phyloP scores from a whole-genome alignment of 257 asterid species.

The Nicotiana tomentosiformis region DNA sequence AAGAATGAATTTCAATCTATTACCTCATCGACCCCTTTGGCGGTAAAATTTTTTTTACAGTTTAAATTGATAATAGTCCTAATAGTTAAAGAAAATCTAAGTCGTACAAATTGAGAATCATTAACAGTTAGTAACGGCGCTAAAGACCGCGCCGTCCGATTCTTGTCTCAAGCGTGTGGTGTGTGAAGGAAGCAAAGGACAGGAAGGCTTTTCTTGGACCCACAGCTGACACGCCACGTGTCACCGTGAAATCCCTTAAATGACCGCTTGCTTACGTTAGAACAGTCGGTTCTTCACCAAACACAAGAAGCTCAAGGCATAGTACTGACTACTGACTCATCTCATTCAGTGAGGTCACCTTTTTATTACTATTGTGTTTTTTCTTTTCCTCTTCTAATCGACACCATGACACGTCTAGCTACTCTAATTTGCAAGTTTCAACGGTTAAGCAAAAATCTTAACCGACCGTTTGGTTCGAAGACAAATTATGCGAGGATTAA shows the following conservation, averaged over 20 bases:
- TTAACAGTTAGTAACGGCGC: slow-evolving; percentile 61
- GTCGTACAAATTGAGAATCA: neutral
- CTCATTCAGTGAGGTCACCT: neutral
- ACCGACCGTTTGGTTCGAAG: too few species aligned
- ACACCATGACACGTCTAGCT: too few species aligned
- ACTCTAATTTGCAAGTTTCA: too few species aligned
- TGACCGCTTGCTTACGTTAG: slow-evolving; percentile 19
- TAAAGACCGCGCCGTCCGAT: slow-evolving; percentile 58
- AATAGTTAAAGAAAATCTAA: neutral
- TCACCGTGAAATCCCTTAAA: neutral
- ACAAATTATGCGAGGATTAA: too few species aligned
- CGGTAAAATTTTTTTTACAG: too few species aligned
- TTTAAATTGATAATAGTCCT: neutral
- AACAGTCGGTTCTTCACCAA: slow-evolving; percentile 17
- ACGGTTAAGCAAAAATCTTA: too few species aligned
- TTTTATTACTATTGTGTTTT: neutral
- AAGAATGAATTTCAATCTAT: too few species aligned
- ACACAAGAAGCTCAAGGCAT: neutral
- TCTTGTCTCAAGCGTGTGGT: slow-evolving; percentile 30
- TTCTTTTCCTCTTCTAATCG: neutral
- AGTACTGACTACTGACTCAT: neutral
- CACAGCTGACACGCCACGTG: slow-evolving; percentile 28
- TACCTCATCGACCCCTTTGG: too few species aligned
- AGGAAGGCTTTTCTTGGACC: slow-evolving; percentile 12
- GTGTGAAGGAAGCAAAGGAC: slow-evolving; percentile 43